These are phyloP conservation scores for Fraxinus angustifolia DNA, from an alignment of 305 asterid species.

Conservation along the genomic window DNA sequence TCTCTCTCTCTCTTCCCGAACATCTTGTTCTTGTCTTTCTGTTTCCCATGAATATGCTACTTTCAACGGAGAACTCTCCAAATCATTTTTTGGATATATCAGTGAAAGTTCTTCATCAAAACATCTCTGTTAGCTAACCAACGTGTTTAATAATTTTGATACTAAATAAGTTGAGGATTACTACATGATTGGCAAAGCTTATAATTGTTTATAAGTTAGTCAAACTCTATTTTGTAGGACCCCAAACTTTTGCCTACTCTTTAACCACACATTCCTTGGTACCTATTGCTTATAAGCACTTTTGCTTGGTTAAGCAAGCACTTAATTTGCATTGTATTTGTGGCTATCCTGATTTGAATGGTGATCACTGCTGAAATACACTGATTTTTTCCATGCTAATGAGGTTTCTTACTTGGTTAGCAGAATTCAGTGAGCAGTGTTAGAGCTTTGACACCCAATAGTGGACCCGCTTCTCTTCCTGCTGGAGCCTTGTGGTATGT, in stretches of 20 bases:
- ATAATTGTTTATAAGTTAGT: neutral
- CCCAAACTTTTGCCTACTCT: neutral
- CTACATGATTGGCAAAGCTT: neutral
- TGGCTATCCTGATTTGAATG: neutral
- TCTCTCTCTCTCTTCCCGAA: neutral
- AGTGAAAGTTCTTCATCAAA: neutral
- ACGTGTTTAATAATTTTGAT: neutral
- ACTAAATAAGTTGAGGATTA: neutral
- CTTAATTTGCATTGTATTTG: neutral
- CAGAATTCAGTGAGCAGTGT: slow-evolving; percentile 49
- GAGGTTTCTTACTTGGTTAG: slow-evolving; percentile 12
- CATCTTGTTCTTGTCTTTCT: neutral
- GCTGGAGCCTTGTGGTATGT: slow-evolving; percentile 89
- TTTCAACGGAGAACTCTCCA: neutral
- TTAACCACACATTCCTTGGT: neutral
- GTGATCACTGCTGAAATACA: neutral
- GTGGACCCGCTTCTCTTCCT: slow-evolving; percentile 84
- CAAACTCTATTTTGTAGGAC: neutral
- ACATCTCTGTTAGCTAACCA: neutral
- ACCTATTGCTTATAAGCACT: neutral
- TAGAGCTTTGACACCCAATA: slow-evolving; percentile 75
- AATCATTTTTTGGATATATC: neutral
- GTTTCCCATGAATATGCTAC: slow-evolving; percentile 15
- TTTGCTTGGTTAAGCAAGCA: neutral
- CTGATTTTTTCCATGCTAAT: neutral